Evolutionary conservation across 2,329 filamentous ascomycete genomes (phyloP).

Genomic region (Fusarium verrucosum): DNA sequence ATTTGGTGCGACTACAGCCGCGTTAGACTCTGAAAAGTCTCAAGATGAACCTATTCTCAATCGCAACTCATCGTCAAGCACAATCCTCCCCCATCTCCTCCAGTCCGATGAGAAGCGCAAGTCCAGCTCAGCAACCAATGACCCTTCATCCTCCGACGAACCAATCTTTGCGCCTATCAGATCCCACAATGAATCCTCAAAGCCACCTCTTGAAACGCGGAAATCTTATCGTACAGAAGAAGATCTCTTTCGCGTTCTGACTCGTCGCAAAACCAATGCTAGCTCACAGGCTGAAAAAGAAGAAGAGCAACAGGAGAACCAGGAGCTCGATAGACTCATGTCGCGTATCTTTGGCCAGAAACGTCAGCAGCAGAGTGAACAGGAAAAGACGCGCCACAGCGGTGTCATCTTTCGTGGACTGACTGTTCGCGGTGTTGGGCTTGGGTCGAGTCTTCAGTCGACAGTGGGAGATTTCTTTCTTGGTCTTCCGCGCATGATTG

Average conservation of each 20-base stretch:
- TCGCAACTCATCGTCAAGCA: conserved; percentile 23
- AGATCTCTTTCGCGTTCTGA: conserved; percentile 60
- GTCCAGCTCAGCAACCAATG: background rate
- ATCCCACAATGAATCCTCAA: conserved; percentile 19
- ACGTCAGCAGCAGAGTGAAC: conserved; percentile 71
- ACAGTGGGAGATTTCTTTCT: conserved; percentile 72
- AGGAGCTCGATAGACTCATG: conserved; percentile 70
- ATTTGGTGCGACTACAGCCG: background rate
- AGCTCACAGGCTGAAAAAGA: conserved; percentile 49
- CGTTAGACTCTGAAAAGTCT: background rate
- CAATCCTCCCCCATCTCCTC: conserved; percentile 7
- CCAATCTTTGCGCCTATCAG: conserved; percentile 45
- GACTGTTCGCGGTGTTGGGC: conserved; percentile 74
- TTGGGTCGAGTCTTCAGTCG: conserved; percentile 66
- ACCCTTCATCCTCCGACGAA: conserved; percentile 1
- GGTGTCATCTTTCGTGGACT: conserved; percentile 76
- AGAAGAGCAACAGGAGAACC: conserved; percentile 48
- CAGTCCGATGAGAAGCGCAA: background rate
- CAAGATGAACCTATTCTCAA: background rate
- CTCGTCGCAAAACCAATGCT: conserved; percentile 57
- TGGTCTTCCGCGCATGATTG: conserved; percentile 58
- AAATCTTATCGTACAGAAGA: conserved; percentile 56
- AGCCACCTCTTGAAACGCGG: conserved; percentile 36
- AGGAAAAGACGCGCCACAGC: conserved; percentile 74
- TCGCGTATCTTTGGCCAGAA: conserved; percentile 75